Evolutionary conservation across 2,329 filamentous ascomycete genomes (phyloP).

Genomic region (Aspergillus calidoustus): DNA sequence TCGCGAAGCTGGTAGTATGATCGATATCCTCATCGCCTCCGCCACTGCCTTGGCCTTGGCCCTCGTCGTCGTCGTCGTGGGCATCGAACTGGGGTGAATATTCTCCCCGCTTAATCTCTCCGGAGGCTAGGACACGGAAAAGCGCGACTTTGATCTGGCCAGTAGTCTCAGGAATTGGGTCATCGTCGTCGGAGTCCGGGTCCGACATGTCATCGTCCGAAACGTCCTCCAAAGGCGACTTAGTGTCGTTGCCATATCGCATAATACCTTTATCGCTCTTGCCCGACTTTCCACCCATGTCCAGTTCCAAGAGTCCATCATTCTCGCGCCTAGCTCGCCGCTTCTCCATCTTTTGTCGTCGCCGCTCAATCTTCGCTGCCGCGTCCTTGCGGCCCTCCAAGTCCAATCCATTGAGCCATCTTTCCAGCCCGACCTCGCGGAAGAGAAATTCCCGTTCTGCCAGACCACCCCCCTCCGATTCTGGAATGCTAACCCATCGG

Average conservation of each 20-base stretch:
- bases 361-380: slow-evolving; percentile 73
- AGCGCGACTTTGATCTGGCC: slow-evolving; percentile 98
- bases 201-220: slow-evolving; percentile 70
- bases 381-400: slow-evolving; percentile 91
- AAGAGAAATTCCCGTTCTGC: slow-evolving; percentile 97
- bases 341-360: slow-evolving; percentile 75
- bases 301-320: slow-evolving; percentile 59
- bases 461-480: slow-evolving; percentile 87
- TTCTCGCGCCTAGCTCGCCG: slow-evolving; percentile 74
- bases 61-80: slow-evolving; percentile 87
- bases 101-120: slow-evolving; percentile 96
- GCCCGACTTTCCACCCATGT: slow-evolving; percentile 39
- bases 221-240: slow-evolving; percentile 72
- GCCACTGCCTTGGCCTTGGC: slow-evolving; percentile 57
- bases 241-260: slow-evolving; percentile 78
- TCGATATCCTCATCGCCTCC: slow-evolving; percentile 82
- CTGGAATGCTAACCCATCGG: slow-evolving; percentile 92
- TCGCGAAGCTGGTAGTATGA: slow-evolving; percentile 96
- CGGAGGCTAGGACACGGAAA: slow-evolving; percentile 91
- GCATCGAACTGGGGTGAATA: slow-evolving; percentile 98
- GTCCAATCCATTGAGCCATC: slow-evolving; percentile 95
- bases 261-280: slow-evolving; percentile 63
- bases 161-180: slow-evolving; percentile 84
- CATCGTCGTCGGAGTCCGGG: slow-evolving; percentile 82
- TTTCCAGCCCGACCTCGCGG: slow-evolving; percentile 91